Conservation (phyloP, 2,329 filamentous ascomycete genomes). For the Golovinomyces cichoracearum region DNA sequence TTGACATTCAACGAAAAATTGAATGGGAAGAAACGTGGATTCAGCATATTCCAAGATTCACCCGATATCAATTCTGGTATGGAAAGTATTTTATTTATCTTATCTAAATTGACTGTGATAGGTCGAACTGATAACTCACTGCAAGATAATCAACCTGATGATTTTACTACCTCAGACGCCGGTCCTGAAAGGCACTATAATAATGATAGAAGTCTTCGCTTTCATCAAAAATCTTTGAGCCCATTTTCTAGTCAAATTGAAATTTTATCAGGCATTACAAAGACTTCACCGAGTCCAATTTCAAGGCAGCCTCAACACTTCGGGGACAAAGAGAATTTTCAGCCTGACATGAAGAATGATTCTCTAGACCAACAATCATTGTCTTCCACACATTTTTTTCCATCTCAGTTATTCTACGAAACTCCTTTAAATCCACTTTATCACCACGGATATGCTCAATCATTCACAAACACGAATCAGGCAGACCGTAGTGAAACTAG, state of each 20-base stretch:
- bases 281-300: conserved; percentile 11
- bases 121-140: conserved; percentile 13
- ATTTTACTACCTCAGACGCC: background rate
- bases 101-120: conserved; percentile 1
- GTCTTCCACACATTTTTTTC: conserved; percentile 9
- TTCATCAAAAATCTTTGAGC: conserved; percentile 8
- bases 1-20: conserved; percentile 10
- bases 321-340: conserved; percentile 11
- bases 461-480: conserved; percentile 5
- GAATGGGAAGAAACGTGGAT: conserved; percentile 10
- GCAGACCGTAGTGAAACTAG: background rate
- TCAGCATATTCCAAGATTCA: conserved; percentile 12
- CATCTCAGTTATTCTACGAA: conserved; percentile 11
- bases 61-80: conserved; percentile 12
- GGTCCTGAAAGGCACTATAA: conserved; percentile 1
- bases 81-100: background rate
- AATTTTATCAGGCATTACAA: conserved; percentile 2
- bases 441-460: conserved; percentile 7
- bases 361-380: conserved; percentile 6
- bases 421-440: conserved; percentile 12
- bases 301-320: conserved; percentile 1
- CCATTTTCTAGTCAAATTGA: conserved; percentile 3
- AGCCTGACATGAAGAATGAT: conserved; percentile 4
- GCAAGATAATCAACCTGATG: conserved; percentile 12
- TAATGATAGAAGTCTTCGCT: conserved; percentile 9